These are phyloP conservation scores for Meira miltonrushii DNA, from an alignment of 1,284 basidiomycete genomes.

Conservation along the genomic window DNA sequence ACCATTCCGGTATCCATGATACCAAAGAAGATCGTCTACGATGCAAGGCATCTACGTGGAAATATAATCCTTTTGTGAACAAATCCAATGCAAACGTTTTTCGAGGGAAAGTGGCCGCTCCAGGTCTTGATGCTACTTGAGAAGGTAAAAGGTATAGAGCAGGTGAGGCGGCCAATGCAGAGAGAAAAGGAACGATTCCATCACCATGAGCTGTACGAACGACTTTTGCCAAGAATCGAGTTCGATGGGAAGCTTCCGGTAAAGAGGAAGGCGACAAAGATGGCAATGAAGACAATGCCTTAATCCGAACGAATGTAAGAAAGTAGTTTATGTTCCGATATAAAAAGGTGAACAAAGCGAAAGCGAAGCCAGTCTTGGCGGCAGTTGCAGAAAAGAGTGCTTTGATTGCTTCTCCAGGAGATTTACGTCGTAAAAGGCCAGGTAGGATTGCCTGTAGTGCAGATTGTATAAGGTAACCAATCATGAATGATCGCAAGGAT, in stretches of 20 bases:
- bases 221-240: constrained; percentile 22
- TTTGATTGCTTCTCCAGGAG: constrained; percentile 18
- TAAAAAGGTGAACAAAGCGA: constrained; percentile 30
- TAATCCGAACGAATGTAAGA: constrained; percentile 20
- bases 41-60: constrained; percentile 22
- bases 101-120: constrained; percentile 14
- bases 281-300: constrained; percentile 15
- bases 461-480: constrained; percentile 27
- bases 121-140: constrained; percentile 1
- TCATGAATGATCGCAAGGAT: constrained; percentile 19
- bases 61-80: constrained; percentile 26
- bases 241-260: constrained; percentile 14
- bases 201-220: constrained; percentile 5
- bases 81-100: constrained; percentile 25
- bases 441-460: constrained; percentile 29
- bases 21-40: constrained; percentile 15
- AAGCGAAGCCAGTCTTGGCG: constrained; percentile 19
- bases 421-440: constrained; percentile 25
- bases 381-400: constrained; percentile 23
- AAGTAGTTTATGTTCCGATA: constrained; percentile 26
- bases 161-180: constrained; percentile 20
- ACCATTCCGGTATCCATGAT: constrained; percentile 35
- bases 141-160: constrained; percentile 23
- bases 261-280: constrained; percentile 1
- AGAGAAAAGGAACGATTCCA: constrained; percentile 11